Conservation (phyloP, 2,329 filamentous ascomycete species). For the Botrytis medusae region DNA sequence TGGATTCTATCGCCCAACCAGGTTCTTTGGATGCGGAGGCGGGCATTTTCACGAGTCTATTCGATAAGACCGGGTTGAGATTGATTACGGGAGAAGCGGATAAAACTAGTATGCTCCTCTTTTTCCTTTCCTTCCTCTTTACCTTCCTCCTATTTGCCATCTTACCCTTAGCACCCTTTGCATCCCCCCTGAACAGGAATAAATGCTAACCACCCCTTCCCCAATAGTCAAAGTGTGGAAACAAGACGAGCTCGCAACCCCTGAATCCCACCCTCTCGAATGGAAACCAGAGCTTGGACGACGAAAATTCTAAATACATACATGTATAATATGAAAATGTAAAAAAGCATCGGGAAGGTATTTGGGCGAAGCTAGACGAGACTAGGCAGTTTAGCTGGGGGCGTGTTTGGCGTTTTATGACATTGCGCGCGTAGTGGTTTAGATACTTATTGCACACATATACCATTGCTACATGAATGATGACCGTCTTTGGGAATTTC, state of each 20-base stretch:
- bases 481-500: background rate
- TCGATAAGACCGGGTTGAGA: constrained; percentile 83
- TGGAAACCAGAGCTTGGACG: constrained; percentile 83
- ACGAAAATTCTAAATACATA: constrained; percentile 63
- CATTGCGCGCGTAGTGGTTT: background rate
- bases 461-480: constrained; percentile 6
- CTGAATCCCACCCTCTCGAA: constrained; percentile 85
- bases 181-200: background rate
- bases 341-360: background rate
- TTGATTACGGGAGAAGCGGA: constrained; percentile 94
- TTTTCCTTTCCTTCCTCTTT: background rate
- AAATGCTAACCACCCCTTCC: constrained; percentile 33
- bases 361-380: background rate
- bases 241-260: constrained; percentile 85
- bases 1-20: constrained; percentile 90
- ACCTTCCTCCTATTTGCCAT: background rate
- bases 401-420: constrained; percentile 7
- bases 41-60: constrained; percentile 91
- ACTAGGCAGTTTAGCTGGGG: background rate
- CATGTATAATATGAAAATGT: constrained; percentile 8
- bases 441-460: background rate
- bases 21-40: constrained; percentile 92
- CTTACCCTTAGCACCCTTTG: background rate
- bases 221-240: constrained; percentile 87
- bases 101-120: constrained; percentile 69